Evolutionary conservation across 2,329 filamentous ascomycete species (phyloP), one percentile per base, ranked within the genome.

Genomic region (Orbilia ellipsospora): DNA sequence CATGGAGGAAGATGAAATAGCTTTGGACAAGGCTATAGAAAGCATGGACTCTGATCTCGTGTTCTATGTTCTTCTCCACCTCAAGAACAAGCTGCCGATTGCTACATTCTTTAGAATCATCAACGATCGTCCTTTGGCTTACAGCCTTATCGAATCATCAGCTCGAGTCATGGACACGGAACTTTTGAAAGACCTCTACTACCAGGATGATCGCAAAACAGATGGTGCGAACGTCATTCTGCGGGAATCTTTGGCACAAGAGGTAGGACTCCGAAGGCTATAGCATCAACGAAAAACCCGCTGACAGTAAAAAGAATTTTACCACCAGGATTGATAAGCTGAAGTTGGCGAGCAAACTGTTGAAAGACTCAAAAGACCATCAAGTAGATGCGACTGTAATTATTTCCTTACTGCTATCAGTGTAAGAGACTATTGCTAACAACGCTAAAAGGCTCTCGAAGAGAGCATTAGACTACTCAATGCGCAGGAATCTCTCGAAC

Each of bases 1-100:
- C 81, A 97, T 98, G 92, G 94, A 97, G 79, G 94, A 99, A 82
- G 94, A 97, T 78, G 92, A 94, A 78, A 89, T 98, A 48, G 95
- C 95, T 0, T 87, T 99, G 0, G 94, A 98, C 84, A 99, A 98
- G 82, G 94, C 95, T 8, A 92, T 98, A 73, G 93, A 97, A 81
- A 96, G 92, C 75, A 94, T 94, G 16, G 95, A 99, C 80, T 94
- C 94, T 0, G 95, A 99, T 79, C 87, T 99, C 1, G 88, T 97
- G n/a, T 90, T 92, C 79, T 94, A 90, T 80, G 95, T 99, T 4
- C 86, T 99, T 5, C 84, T 96, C 6, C 90, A 94, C 76, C 85
- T 99, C 44, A 95, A 93, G 84, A 93, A 92, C 82, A 97, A 97
- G 81, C 86, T 97, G 6, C 92, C 95, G 0, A 86, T 97, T 1